A percentile compares a stretch with the other conserved stretches of the same genome.
Conservation (phyloP, 345 rosid genomes). For the Abelmoschus esculentus region DNA sequence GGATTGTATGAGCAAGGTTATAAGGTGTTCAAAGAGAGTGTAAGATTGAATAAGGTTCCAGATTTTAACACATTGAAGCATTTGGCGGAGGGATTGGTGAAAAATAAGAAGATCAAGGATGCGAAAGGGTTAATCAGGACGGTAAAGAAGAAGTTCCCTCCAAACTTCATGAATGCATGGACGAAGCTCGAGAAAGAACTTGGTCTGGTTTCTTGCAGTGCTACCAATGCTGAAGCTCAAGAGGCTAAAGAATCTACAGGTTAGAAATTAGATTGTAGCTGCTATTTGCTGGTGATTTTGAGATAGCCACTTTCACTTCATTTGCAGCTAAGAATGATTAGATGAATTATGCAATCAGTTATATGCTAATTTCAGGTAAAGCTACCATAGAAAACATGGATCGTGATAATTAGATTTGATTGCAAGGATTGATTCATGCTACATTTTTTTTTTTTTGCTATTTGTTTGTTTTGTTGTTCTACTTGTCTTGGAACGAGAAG, state of each 20-base stretch:
- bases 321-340: background rate
- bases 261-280: slow-evolving; percentile 1
- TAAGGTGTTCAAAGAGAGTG: slow-evolving; percentile 55
- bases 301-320: background rate
- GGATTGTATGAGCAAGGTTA: slow-evolving; percentile 48
- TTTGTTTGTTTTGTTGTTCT: background rate
- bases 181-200: slow-evolving; percentile 53
- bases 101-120: slow-evolving; percentile 42
- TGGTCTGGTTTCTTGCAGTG: slow-evolving; percentile 28
- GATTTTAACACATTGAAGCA: slow-evolving; percentile 48
- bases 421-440: background rate
- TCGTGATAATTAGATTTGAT: background rate
- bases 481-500: background rate
- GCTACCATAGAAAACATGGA: background rate
- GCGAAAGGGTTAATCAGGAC: slow-evolving; percentile 62
- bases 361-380: background rate
- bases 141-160: slow-evolving; percentile 56
- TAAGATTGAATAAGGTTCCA: slow-evolving; percentile 43
- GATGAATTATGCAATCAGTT: background rate
- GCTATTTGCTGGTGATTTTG: background rate
- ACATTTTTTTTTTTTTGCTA: background rate
- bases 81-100: slow-evolving; percentile 58
- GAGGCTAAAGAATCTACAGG: slow-evolving; percentile 7
- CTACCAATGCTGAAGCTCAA: slow-evolving; percentile 10
- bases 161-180: slow-evolving; percentile 53